A percentile compares a stretch with the other conserved stretches of the same genome.
Conservation (phyloP, 805 yeast genomes). For the Cyberlindnera euphorbiae region DNA sequence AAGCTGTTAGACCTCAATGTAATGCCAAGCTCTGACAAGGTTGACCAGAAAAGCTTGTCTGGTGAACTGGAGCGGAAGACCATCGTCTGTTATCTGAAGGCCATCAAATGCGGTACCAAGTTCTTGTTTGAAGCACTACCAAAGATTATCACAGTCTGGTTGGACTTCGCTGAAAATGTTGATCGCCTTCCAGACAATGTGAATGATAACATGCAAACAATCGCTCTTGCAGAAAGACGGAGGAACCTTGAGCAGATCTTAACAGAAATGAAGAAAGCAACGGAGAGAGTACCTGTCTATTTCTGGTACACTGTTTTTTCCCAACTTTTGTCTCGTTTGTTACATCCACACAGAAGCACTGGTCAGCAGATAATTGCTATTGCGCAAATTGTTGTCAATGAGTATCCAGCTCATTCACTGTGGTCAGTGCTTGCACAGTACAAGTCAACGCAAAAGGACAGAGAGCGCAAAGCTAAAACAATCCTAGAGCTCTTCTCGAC, state of each 20-base stretch:
- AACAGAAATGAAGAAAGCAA: slow-evolving; percentile 41
- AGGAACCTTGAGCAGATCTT: slow-evolving; percentile 43
- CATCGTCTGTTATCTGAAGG: slow-evolving; percentile 50
- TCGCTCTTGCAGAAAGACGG: slow-evolving; percentile 25
- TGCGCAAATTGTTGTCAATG: slow-evolving; percentile 48
- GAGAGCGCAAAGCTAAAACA: slow-evolving; percentile 42
- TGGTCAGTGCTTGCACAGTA: slow-evolving; percentile 77
- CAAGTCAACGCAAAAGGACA: slow-evolving; percentile 48
- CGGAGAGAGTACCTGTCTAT: slow-evolving; percentile 44
- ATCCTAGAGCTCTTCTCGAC: slow-evolving; percentile 32
- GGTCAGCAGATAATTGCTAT: slow-evolving; percentile 52
- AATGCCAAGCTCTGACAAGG: slow-evolving; percentile 20
- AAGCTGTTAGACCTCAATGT: slow-evolving; percentile 68
- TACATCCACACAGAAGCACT: slow-evolving; percentile 56
- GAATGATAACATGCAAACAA: slow-evolving; percentile 12
- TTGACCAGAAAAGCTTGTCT: slow-evolving; percentile 28
- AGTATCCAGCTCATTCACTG: slow-evolving; percentile 79
- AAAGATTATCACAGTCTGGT: slow-evolving; percentile 85
- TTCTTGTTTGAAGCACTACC: slow-evolving; percentile 83
- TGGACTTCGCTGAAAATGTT: slow-evolving; percentile 54
- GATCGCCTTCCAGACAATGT: slow-evolving; percentile 19
- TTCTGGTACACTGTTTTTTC: slow-evolving; percentile 83
- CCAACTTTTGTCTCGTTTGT: slow-evolving; percentile 76
- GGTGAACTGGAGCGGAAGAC: slow-evolving; percentile 54
- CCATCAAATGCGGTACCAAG: slow-evolving; percentile 57